These are phyloP conservation scores for Phaeophleospora eucalypticola DNA, from an alignment of 2,329 filamentous ascomycete species.

Conservation along the genomic window DNA sequence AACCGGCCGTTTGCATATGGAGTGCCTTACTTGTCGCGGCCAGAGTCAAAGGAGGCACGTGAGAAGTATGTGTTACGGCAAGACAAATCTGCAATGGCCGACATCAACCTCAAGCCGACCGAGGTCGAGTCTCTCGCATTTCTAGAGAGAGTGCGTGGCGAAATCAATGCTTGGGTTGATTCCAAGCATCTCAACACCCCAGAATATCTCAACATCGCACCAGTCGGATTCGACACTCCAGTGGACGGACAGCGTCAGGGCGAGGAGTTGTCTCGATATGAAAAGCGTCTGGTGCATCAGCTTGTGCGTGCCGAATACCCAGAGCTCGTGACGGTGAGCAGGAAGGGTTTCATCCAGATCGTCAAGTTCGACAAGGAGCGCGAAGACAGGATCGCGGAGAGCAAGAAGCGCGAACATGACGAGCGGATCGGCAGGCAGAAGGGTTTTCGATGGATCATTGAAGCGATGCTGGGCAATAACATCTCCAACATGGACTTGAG, in stretches of 20 bases:
- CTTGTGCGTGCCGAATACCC: slow-evolving; percentile 60
- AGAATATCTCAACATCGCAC: slow-evolving; percentile 34
- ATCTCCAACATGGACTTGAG: slow-evolving; percentile 36
- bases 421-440: slow-evolving; percentile 43
- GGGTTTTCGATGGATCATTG: slow-evolving; percentile 49
- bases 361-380: slow-evolving; percentile 40
- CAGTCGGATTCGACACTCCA: slow-evolving; percentile 17
- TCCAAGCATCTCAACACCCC: slow-evolving; percentile 22
- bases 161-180: slow-evolving; percentile 47
- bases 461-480: slow-evolving; percentile 41
- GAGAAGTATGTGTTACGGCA: slow-evolving; percentile 42
- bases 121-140: slow-evolving; percentile 53
- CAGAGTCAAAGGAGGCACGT: slow-evolving; percentile 51
- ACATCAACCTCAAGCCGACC: slow-evolving; percentile 50
- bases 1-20: slow-evolving; percentile 53
- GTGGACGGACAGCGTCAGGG: slow-evolving; percentile 17
- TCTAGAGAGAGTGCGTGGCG: slow-evolving; percentile 42
- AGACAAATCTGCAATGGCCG: slow-evolving; percentile 37
- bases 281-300: slow-evolving; percentile 63
- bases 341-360: slow-evolving; percentile 42
- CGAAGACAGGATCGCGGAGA: slow-evolving; percentile 40
- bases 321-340: slow-evolving; percentile 40
- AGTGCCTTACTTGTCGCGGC: slow-evolving; percentile 59
- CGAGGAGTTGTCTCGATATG: slow-evolving; percentile 51
- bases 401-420: slow-evolving; percentile 36